Conservation (phyloP, 345 rosid species). For the Eucalyptus curtisii region DNA sequence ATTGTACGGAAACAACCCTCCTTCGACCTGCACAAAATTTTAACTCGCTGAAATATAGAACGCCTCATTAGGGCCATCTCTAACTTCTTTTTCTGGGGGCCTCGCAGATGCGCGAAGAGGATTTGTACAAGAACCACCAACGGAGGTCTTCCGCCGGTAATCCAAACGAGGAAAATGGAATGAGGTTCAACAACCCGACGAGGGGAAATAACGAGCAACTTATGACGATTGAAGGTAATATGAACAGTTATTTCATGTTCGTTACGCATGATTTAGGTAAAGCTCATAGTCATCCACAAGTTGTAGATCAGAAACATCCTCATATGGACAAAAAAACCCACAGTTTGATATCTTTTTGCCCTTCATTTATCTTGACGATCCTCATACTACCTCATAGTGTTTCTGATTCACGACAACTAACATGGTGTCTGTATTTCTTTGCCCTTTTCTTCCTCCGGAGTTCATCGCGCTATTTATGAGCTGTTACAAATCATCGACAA, state of each 20-base stretch:
- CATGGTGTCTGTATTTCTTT: not conserved
- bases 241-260: not conserved
- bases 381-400: not conserved
- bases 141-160: not conserved
- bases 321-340: not conserved
- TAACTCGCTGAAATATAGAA: not conserved
- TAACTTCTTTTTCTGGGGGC: not conserved
- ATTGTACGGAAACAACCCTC: constrained; percentile 5
- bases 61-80: not conserved
- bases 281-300: not conserved
- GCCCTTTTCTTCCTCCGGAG: constrained; percentile 13
- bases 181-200: not conserved
- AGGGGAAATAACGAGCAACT: constrained; percentile 14
- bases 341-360: too few relatives aligned
- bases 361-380: not conserved
- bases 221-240: constrained; percentile 44
- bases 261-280: not conserved
- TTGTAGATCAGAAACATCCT: not conserved
- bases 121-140: constrained; percentile 1
- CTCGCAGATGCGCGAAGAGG: constrained; percentile 11
- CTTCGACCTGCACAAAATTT: not conserved
- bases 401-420: not conserved
- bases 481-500: constrained; percentile 10
- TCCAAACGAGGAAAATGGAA: constrained; percentile 11
- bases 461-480: constrained; percentile 56